Evolutionary conservation across 2,329 filamentous ascomycete genomes (phyloP), one percentile per base, ranked within the genome.

Genomic region (Diaporthe aspalathi): DNA sequence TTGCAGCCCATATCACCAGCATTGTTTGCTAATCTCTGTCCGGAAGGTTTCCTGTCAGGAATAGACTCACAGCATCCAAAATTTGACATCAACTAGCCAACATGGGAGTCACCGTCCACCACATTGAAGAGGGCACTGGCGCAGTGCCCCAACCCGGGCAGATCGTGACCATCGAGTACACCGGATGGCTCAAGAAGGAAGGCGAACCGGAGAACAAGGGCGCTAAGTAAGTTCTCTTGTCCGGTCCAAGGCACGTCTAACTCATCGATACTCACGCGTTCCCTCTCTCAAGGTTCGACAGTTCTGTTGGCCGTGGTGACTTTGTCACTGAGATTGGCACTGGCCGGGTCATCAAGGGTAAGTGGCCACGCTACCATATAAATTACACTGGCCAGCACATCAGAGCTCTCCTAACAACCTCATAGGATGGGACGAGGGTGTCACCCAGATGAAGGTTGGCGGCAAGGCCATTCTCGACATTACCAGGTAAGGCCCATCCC

Each of bases 381-480:
- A n/a, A 5, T 9, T 52, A 20, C 11, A 8, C 24, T 17, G 27
- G 20, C 66, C 35, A 43, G n/a, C 32, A 27, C 49, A 54, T 35
- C 50, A 77, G 8, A 60, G 4, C 1, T 12, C 22, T 11, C 9
- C 45, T 72, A 75, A 60, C 52, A 49, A 43, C 20, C 70, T 68
- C 74, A 73, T 75, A 94, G 93, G 90, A 76, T 97, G 90, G 94
- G 94, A 94, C 79, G 91, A 97, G 83, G 95, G 92, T 75, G 94
- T 98, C 67, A 84, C 86, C 63, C 86, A 90, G 79, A 98, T 99
- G 95, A 91, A 92, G 80, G 86, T 97, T 72, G 95, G 95, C 80
- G 95, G 98, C 88, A 95, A 93, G 86, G 91, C 94, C 68, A 93
- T 90, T 66, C 87, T 99, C 75, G 92, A 91, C 76, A 98, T 98